Base-by-base conservation (phyloP, 129 eudicot species). In the Solidago caesia region DNA sequence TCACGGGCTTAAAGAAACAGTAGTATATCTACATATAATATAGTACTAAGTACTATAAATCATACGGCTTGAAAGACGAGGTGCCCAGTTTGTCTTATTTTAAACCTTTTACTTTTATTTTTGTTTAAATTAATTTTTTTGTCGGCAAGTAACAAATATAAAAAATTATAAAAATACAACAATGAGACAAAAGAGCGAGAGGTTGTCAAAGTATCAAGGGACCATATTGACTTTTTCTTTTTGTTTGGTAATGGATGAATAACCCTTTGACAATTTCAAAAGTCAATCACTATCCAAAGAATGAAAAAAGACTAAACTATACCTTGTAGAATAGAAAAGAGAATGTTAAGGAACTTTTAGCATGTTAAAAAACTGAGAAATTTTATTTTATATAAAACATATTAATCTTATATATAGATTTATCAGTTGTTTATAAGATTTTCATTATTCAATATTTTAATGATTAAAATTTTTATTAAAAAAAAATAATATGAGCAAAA, bases 191-290 rank as follows among this genome's bases (percentile, higher is more conserved):
- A 53, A 47, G 59, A 45, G 74, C 15, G 25, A 53, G 64, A 56
- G 12, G 4, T 53, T 68, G 80, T 76, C 75, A 76, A 68, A 72
- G 82, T 29, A 44, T 15, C 60, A 56, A 61, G 74, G 62, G 74
- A 47, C 78, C 74, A 14, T 72, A 53, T 65, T 79, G 82, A 79
- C 78, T 7, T 79, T 79, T 64, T 72, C 74, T 27, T 64, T 72
- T 44, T 29, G 49, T 79, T 64, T 27, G 57, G 47, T 44, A 61
- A 49, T 70, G 10, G 29, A 39, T 57, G 52, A 33, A 48, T 3
- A 27, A 76, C 65, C 78, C 76, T 86, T 91, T 91, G 92, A 91
- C 97, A 82, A 63, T 87, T 70, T 52, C 11, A 13, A 15, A 85
- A 80, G 91, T 87, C 93, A 87, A 87, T 82, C 91, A 72, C 81